Conservation (phyloP, 2,329 filamentous ascomycete genomes). For the Claviceps maximensis region DNA sequence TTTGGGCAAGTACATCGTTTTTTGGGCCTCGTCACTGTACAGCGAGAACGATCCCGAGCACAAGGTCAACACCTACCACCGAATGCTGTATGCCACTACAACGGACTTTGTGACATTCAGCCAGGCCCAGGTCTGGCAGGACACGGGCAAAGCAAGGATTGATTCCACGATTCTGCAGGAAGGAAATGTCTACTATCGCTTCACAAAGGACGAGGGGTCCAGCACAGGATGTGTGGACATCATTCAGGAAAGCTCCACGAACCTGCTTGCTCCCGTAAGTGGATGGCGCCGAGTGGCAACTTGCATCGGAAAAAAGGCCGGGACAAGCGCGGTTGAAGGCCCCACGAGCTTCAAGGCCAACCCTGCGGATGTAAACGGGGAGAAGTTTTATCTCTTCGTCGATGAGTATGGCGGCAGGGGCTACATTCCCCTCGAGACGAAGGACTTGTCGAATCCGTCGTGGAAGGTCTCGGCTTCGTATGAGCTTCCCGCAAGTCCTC, state of each 20-base stretch:
- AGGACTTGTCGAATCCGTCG: not conserved
- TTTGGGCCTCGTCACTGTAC: slow-evolving; percentile 1
- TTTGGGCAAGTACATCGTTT: not conserved
- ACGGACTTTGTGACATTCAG: not conserved
- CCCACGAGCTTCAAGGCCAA: slow-evolving; percentile 2
- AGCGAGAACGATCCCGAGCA: not conserved
- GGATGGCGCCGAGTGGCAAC: not conserved
- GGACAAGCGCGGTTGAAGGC: not conserved
- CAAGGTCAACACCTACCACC: not conserved
- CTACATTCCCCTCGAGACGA: not conserved
- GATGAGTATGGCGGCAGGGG: slow-evolving; percentile 1
- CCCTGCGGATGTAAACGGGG: not conserved
- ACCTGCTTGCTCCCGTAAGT: not conserved
- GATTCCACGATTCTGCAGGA: not conserved
- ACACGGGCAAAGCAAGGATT: not conserved
- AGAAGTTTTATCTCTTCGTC: not conserved
- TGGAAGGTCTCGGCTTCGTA: slow-evolving; percentile 1
- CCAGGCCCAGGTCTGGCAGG: not conserved
- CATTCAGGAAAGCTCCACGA: not conserved
- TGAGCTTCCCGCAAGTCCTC: not conserved
- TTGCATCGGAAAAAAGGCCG: not conserved
- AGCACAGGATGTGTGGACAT: not conserved
- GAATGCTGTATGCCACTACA: not conserved
- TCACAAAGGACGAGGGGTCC: slow-evolving; percentile 1
- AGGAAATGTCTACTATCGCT: not conserved